Percentiles rank a stretch among this genome's conserved stretches.
Evolutionary conservation across 495 filamentous ascomycete genomes (phyloP).

Genomic region (Aspergillus sparsus): DNA sequence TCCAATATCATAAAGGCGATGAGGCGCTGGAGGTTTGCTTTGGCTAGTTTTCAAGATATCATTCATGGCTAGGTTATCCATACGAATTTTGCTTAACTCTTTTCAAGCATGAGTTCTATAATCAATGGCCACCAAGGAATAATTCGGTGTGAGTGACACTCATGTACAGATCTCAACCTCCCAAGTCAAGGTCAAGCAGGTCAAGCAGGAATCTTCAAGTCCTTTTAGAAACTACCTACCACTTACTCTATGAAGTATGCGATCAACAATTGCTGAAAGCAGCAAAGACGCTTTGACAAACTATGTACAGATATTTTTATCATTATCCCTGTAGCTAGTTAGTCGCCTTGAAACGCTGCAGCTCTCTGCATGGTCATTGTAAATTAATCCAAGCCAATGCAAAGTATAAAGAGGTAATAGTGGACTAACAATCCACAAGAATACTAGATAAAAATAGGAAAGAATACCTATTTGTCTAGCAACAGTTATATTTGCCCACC

Average conservation of each 20-base stretch:
- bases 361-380: too few species aligned
- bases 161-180: background rate
- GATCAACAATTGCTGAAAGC: background rate
- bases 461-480: too few species aligned
- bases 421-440: too few species aligned
- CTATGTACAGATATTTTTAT: too few species aligned
- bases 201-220: background rate
- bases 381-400: too few species aligned
- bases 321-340: too few species aligned
- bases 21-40: background rate
- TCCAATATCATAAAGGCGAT: too few species aligned
- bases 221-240: background rate
- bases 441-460: too few species aligned
- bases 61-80: background rate
- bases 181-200: background rate
- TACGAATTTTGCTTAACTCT: background rate
- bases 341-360: too few species aligned
- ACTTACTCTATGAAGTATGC: background rate
- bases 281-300: background rate
- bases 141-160: background rate
- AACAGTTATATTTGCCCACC: too few species aligned
- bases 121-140: background rate
- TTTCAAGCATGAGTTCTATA: background rate
- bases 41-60: background rate
- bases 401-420: too few species aligned